phyloP scores from a whole-genome alignment of 495 filamentous ascomycete species.

The Wilcoxina mikolae region DNA sequence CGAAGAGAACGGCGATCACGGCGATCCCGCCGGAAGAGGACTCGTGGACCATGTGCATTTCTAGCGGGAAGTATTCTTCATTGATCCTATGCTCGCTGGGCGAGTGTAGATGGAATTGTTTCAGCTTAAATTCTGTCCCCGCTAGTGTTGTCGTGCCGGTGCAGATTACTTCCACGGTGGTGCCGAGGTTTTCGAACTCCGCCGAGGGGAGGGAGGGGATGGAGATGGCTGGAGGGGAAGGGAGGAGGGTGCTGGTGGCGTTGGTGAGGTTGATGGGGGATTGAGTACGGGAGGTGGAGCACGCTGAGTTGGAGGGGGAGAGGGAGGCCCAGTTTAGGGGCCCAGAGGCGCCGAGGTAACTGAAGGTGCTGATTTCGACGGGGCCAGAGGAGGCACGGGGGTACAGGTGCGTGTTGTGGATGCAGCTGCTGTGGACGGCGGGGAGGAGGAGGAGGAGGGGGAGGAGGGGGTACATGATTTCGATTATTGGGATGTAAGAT shows the following conservation, averaged over 20 bases:
- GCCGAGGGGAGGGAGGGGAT: constrained; percentile 21
- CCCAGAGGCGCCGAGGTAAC: constrained; percentile 24
- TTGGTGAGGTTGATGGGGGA: constrained; percentile 29
- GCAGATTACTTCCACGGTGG: constrained; percentile 29
- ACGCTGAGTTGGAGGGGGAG: constrained; percentile 23
- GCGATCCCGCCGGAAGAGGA: constrained; percentile 33
- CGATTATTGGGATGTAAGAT: constrained; percentile 15
- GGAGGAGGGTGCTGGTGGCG: constrained; percentile 10
- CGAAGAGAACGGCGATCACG: constrained; percentile 47
- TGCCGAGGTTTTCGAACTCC: constrained; percentile 30
- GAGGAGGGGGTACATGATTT: constrained; percentile 1
- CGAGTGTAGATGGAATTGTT: constrained; percentile 58
- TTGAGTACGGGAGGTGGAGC: constrained; percentile 20
- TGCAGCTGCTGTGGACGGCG: constrained; percentile 17
- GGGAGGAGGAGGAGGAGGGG: constrained; percentile 6
- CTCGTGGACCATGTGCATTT: constrained; percentile 53
- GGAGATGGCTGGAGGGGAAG: constrained; percentile 13
- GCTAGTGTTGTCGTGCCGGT: constrained; percentile 33
- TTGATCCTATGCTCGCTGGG: constrained; percentile 50
- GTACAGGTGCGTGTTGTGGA: constrained; percentile 23
- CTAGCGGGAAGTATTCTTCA: constrained; percentile 43
- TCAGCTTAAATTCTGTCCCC: constrained; percentile 37
- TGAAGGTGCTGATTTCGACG: constrained; percentile 26
- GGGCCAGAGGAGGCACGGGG: constrained; percentile 15
- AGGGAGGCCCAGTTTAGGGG: constrained; percentile 28